Base-by-base conservation (phyloP, 2,329 filamentous ascomycete genomes). In the Penicillium brasilianum region DNA sequence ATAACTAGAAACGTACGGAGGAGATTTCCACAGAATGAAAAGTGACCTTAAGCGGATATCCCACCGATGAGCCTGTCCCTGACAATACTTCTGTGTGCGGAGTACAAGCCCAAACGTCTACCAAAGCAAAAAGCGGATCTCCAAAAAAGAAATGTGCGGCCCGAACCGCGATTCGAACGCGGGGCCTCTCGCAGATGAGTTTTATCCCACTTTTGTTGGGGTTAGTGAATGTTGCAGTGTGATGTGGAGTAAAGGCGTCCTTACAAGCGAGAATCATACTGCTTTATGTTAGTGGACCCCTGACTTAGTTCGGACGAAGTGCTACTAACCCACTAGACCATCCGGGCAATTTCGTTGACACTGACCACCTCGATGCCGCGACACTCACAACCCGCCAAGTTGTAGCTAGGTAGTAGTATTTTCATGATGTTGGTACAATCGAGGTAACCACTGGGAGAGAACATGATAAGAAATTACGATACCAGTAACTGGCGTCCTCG, bases 251-350 rank as follows among this genome's bases (percentile, higher is more conserved):
- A 28, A 18, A 2, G 16, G 44, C 9, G 7, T 49, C 13, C 44
- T 49, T 49, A 49, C 44, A 53, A 53, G 50, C 50, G 50, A 53
- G 50, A 53, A 53, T 53, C 50, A 53, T 53, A 53, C 50, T 52
- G n/a, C n/a, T 25, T 37, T 52, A 34, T 11, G 16, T 52, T 52
- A 52, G 50, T 52, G 34, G 34, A 52, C 20, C 34, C 50, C 16
- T 18, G 22, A 30, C 32, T 25, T 16, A 20, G 13, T 16, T 25
- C 16, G 50, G 20, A 25, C 10, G 16, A 39, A 16, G 22, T 22
- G 32, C 7, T 52, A 52, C 50, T 52, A 28, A 52, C 50, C 50
- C 50, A 53, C 50, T 53, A 53, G 50, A 53, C 50, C 50, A 53
- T 53, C 50, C 50, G 50, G 50, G 50, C 50, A 53, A 41, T 28